These are phyloP conservation scores for Otatea glauca DNA, from an alignment of 176 grass and related monocot species.

Conservation along the genomic window DNA sequence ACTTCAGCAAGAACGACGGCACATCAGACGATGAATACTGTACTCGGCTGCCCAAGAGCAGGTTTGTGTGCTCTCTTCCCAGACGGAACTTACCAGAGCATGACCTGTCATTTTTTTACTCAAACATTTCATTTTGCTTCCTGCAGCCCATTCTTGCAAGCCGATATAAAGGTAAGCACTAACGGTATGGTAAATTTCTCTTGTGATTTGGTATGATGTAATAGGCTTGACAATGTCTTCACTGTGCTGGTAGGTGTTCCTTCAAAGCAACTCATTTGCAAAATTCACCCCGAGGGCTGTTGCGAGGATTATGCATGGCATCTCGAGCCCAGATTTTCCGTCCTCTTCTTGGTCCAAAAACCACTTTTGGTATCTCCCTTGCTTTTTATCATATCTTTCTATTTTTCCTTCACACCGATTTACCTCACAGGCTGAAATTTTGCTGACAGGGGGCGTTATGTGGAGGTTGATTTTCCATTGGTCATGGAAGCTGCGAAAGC, in stretches of 20 bases:
- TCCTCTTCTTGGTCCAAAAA: constrained; percentile 81
- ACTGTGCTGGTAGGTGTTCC: constrained; percentile 66
- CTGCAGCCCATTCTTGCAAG: constrained; percentile 81
- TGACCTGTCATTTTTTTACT: constrained; percentile 18
- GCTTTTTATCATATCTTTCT: neutral
- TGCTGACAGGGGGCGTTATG: constrained; percentile 68
- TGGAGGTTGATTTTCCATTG: constrained; percentile 83
- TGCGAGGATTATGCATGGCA: constrained; percentile 91
- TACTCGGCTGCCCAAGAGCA: constrained; percentile 54
- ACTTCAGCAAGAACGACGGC: constrained; percentile 58
- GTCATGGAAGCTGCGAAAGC: constrained; percentile 93
- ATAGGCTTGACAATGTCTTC: constrained; percentile 7
- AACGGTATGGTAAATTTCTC: neutral
- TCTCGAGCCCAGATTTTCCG: constrained; percentile 81
- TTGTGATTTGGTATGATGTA: neutral
- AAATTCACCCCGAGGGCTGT: constrained; percentile 92
- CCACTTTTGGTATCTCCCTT: constrained; percentile 70
- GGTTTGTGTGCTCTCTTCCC: constrained; percentile 57
- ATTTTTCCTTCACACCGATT: neutral
- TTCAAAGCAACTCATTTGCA: constrained; percentile 78
- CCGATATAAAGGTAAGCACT: constrained; percentile 82
- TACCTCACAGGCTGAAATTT: neutral
- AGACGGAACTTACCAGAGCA: constrained; percentile 11
- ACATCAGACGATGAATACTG: constrained; percentile 34
- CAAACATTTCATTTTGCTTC: constrained; percentile 30